Evolutionary conservation across 345 rosid species (phyloP), one percentile per base, ranked within the genome.

Genomic region (Mangifera indica): DNA sequence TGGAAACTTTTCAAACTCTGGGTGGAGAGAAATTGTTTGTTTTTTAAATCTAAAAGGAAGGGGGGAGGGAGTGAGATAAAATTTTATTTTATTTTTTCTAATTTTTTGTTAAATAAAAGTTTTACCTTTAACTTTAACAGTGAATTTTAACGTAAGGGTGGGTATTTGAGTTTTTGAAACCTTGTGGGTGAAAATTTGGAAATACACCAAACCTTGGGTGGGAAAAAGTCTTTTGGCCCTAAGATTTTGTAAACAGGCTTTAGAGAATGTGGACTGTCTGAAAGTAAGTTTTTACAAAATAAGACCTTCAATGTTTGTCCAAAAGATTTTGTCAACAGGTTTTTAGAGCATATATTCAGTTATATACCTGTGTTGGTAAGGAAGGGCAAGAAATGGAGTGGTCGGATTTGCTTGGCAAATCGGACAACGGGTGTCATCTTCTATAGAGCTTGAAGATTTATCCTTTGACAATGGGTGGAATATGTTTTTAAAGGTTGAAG

Each of bases 291-390:
- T 10, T 25, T 21, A n/a, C 20, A 37, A 17, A 48, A 37, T 8
- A 37, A 37, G 9, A 37, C 42, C 42, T 37, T 37, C 42, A 5
- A 37, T 37, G 40, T 58, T 62, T 15, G 45, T 62, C 63, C 32
- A 59, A 18, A 24, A 59, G 26, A 7, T 17, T 60, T 17, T 7
- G 10, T 7, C 5, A 37, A 6, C 42, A 37, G 42, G 42, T 37
- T 37, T 37, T 6, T 37, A 37, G 40, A 52, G 51, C 44, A 44
- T 49, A 56, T 69, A 59, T 44, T 32, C 70, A 49, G 37, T 67
- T 26, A 51, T 49, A 63, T 81, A 91, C 99, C 98, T 91, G 85
- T 96, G 99, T 67, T 81, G 87, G 74, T 98, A 96, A 75, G 99
- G 99, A 58, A 91, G 90, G 74, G 97, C 96, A 20, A 87, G 88